Evolutionary conservation across 169 alveolate genomes (phyloP).

Genomic region (Cryptosporidium xiaoi): DNA sequence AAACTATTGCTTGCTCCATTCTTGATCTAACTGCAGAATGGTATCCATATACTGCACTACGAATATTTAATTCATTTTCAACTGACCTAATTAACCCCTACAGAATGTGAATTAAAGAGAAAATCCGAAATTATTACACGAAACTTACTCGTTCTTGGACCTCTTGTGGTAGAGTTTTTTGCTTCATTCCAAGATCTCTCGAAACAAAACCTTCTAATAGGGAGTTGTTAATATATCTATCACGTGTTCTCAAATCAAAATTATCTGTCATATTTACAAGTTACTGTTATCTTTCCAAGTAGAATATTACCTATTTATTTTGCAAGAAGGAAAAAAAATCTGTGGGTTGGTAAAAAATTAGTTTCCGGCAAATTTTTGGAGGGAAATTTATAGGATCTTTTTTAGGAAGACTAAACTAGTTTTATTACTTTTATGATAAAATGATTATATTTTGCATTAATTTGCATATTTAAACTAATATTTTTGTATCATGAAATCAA

Average conservation of each 20-base stretch:
- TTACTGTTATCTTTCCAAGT: conserved; percentile 21
- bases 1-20: conserved; percentile 61
- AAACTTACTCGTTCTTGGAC: conserved; percentile 69
- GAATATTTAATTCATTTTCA: conserved; percentile 30
- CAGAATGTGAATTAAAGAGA: background rate
- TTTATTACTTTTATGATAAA: background rate
- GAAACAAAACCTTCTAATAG: conserved; percentile 43
- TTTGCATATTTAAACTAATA: too few relatives aligned
- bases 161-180: conserved; percentile 40
- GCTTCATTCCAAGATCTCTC: conserved; percentile 57
- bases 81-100: conserved; percentile 35
- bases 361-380: too few relatives aligned
- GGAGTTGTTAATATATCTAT: conserved; percentile 34
- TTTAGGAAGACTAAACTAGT: too few relatives aligned
- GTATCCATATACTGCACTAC: conserved; percentile 40
- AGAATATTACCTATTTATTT: background rate
- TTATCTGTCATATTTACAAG: too few relatives aligned
- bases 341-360: too few relatives aligned
- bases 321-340: too few relatives aligned
- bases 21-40: conserved; percentile 54
- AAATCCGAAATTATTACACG: background rate
- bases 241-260: conserved; percentile 49
- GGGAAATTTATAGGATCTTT: too few relatives aligned
- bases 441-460: background rate
- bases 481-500: too few relatives aligned